Conservation (phyloP, 441 rosid species). For the Francoa sonchifolia region DNA sequence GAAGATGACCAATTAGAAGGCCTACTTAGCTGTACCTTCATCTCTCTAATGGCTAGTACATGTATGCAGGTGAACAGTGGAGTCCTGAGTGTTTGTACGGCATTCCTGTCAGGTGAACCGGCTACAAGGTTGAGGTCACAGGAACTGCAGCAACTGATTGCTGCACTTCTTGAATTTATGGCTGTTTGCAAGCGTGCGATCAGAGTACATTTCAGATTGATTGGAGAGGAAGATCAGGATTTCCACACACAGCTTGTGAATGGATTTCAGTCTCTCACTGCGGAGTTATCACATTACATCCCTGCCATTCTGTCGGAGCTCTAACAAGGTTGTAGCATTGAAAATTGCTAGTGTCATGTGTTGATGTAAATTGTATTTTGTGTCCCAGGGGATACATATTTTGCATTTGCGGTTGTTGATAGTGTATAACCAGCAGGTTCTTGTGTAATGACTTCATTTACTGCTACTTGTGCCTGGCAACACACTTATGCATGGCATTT, state of each 20-base stretch:
- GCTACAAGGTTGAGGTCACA: constrained; percentile 92
- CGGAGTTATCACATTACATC: constrained; percentile 92
- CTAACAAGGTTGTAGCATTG: constrained; percentile 19
- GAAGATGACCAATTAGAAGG: too few relatives aligned
- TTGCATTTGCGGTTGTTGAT: too few relatives aligned
- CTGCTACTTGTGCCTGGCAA: too few relatives aligned
- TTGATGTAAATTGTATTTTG: constrained; percentile 10
- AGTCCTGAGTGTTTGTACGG: constrained; percentile 86
- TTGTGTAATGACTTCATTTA: too few relatives aligned
- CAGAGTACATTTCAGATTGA: constrained; percentile 79
- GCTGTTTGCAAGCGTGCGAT: constrained; percentile 98
- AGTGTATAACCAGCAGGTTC: too few relatives aligned
- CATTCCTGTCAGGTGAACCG: constrained; percentile 96
- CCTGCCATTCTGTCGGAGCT: constrained; percentile 98
- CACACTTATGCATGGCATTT: too few relatives aligned
- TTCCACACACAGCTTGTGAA: constrained; percentile 97
- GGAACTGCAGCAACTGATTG: constrained; percentile 93
- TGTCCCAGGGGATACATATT: too few relatives aligned
- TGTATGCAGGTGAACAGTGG: constrained; percentile 87
- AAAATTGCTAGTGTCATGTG: background rate
- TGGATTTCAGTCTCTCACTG: constrained; percentile 98
- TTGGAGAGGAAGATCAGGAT: constrained; percentile 95
- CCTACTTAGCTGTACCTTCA: background rate
- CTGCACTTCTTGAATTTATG: constrained; percentile 96
- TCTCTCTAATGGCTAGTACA: background rate